Base-by-base conservation (phyloP, 192 early-diverging fungal genomes). In the Backusella liffmaniae region DNA sequence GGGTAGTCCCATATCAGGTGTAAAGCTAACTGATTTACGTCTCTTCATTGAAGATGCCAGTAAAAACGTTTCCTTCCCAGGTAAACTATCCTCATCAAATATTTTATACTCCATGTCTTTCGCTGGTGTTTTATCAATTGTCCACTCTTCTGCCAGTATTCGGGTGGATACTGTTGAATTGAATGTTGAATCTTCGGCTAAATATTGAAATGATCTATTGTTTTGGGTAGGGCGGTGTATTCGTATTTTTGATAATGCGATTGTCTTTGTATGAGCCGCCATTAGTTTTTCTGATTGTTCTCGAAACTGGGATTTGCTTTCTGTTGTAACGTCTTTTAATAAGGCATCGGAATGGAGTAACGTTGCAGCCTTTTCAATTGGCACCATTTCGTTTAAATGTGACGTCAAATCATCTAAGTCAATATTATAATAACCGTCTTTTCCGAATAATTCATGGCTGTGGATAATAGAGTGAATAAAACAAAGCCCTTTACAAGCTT, bases 401-500 rank as follows among this genome's bases (percentile, higher is more conserved):
- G 56, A 62, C 56, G 26, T 62, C 56, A 62, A 62, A 29, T 62
- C 56, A 3, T 29, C 10, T 29, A 62, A 10, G 29, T 62, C 4
- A n/a, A 62, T 29, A 29, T 29, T 29, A 62, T 62, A 29, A 62
- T 10, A 29, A 62, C 56, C 26, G 9, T 62, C 56, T 12, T 29
- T 62, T 62, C 56, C 56, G 26, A 62, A 62, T 62, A 62, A 29
- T 62, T 62, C 56, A 62, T 62, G 26, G n/a, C 56, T 62, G 8
- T 62, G 23, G 12, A 32, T 26, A 62, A 29, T 62, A 3, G 9
- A 29, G 12, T 62, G 21, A 29, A 62, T 62, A 59, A 59, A 23
- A 59, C 1, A 59, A 59, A 26, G 0, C 12, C 8, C 10, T 29
- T 7, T 7, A 7, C 23, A 12, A 13, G 3, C 29, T n/a, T 49